A percentile compares a stretch with the other conserved stretches of the same genome.
Evolutionary conservation across 495 filamentous ascomycete species (phyloP).

Genomic region (Neurospora terricola): DNA sequence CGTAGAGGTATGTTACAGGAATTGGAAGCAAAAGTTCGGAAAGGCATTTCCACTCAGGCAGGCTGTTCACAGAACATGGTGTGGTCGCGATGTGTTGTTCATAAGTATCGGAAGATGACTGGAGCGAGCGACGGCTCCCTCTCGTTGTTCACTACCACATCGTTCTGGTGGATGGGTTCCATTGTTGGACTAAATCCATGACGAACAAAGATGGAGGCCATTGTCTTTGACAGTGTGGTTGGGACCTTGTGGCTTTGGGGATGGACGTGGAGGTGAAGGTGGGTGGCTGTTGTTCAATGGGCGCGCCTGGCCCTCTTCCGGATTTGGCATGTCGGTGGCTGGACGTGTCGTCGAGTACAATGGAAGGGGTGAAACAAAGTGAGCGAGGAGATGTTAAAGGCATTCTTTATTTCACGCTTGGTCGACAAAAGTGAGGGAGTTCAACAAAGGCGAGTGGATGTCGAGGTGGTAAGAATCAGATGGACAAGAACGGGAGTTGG

Average conservation of each 20-base stretch:
- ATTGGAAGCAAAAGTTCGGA: neutral
- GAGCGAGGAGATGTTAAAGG: neutral
- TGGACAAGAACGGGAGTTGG: neutral
- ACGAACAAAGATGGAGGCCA: neutral
- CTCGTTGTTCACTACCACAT: neutral
- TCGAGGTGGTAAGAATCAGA: neutral
- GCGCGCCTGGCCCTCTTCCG: neutral
- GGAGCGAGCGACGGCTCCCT: neutral
- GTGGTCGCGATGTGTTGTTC: neutral
- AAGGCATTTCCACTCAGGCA: neutral
- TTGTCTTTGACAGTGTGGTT: neutral
- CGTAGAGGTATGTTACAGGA: neutral
- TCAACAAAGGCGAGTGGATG: neutral
- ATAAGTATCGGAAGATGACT: neutral
- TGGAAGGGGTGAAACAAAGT: neutral
- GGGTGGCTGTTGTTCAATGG: neutral
- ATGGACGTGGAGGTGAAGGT: neutral
- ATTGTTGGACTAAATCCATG: neutral
- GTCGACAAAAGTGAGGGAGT: neutral
- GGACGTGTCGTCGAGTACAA: neutral
- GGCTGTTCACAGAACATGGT: neutral
- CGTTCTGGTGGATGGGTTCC: neutral
- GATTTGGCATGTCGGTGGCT: neutral
- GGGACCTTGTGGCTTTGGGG: neutral
- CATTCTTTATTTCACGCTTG: neutral